These are phyloP conservation scores for Cyclanthera cordifolia DNA, from an alignment of 306 rosid species.

Conservation along the genomic window DNA sequence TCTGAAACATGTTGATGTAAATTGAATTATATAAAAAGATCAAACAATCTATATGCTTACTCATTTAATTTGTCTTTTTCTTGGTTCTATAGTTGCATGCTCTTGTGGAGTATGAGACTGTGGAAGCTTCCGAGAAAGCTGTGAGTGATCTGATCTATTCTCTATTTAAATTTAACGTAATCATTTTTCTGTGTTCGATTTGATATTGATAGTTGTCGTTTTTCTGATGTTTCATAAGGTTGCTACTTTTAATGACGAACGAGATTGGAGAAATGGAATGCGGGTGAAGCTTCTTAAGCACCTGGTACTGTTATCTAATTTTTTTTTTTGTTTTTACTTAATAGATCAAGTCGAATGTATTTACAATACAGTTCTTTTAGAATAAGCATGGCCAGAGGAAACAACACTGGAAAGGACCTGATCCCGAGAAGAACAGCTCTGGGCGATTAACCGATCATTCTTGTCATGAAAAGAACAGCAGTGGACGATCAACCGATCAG, in stretches of 20 bases:
- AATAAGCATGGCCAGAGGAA: conserved; percentile 53
- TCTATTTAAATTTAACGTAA: neutral
- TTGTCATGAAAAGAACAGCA: conserved; percentile 30
- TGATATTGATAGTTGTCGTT: neutral
- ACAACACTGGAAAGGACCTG: neutral
- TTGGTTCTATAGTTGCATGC: conserved; percentile 54
- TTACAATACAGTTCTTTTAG: conserved; percentile 28
- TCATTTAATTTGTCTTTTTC: neutral
- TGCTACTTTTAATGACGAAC: conserved; percentile 57
- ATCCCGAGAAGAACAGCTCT: conserved; percentile 24
- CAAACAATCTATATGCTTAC: neutral
- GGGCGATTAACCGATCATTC: conserved; percentile 36
- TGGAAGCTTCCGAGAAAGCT: conserved; percentile 88
- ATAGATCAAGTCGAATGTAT: conserved; percentile 4
- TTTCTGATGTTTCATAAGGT: conserved; percentile 33
- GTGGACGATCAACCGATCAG: no score
- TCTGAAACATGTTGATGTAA: no score
- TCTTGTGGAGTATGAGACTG: conserved; percentile 75
- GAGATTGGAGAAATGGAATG: conserved; percentile 97
- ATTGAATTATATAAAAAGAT: no score
- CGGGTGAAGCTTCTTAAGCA: conserved; percentile 70
- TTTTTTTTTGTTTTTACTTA: conserved; percentile 12
- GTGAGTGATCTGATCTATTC: conserved; percentile 37
- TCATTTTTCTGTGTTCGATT: neutral
- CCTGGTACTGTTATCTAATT: conserved; percentile 26